Base-by-base conservation (phyloP, 805 yeast species). In the Candida sonorensis region DNA sequence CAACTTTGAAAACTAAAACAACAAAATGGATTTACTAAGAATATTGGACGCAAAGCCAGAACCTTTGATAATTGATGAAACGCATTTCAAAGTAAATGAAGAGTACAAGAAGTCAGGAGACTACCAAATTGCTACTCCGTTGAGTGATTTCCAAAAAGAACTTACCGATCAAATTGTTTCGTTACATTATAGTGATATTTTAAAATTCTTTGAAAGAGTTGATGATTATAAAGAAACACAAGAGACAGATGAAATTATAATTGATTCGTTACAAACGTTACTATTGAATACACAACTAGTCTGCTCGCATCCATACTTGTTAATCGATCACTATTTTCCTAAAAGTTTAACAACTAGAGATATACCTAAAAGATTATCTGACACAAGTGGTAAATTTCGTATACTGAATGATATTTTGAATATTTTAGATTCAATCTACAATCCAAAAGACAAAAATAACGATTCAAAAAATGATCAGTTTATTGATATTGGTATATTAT, bases 101-200 rank as follows among this genome's bases (percentile, higher is more conserved):
- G 35, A 24, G 7, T 55, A 57, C 33, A 67, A 67, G 38, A 48
- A 46, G 4, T 61, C 69, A 9, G 69, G 86, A 10, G 94, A 81
- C 41, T 86, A 84, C 53, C 72, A 76, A 53, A 61, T 87, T 17
- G 82, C 94, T 1, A 79, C 90, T 6, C 88, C 95, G 3, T 74
- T 87, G 77, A 74, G 80, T 33, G 85, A 81, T 40, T 83, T 83
- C 44, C 97, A 90, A 53, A 81, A 78, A 48, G 92, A 87, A 48
- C 66, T 90, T 32, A 84, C 88, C 9, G 95, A 90, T 55, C 95
- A 87, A 52, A 87, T 92, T 19, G 83, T 90, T 10, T 83, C 95
- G 2, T 64, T 87, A 25, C 97, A 90, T 57, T 90, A 88, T 53
- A 76, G 90, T 21, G 97, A 88, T 51, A 86, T 90, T 36, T 64